A percentile compares a stretch with the other conserved stretches of the same genome.
phyloP scores from a whole-genome alignment of 345 rosid genomes.

The Kernera saxatilis region DNA sequence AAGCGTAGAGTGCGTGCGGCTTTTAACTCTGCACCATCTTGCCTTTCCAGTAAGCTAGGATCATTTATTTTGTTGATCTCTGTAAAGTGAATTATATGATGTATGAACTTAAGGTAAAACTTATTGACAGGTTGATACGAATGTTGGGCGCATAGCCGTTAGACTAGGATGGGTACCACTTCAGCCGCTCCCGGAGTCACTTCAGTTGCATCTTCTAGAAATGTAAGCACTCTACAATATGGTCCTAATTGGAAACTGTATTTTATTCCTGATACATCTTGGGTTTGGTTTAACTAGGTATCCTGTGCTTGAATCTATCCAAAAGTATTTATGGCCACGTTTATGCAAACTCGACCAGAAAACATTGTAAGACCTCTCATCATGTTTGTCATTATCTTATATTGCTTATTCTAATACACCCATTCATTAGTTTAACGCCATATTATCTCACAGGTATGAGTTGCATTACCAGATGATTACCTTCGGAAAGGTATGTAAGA shows the following conservation, averaged over 20 bases:
- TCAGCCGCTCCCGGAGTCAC: constrained; percentile 94
- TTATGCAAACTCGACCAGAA: constrained; percentile 90
- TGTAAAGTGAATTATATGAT: constrained; percentile 8
- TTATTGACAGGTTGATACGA: constrained; percentile 84
- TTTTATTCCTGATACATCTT: neutral
- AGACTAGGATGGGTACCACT: constrained; percentile 99
- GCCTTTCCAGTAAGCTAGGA: constrained; percentile 85
- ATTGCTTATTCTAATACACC: neutral
- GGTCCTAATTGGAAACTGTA: neutral
- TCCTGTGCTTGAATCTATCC: constrained; percentile 88
- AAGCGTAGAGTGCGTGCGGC: constrained; percentile 98
- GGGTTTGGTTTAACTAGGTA: constrained; percentile 45
- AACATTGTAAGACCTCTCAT: constrained; percentile 56
- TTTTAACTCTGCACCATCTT: constrained; percentile 89
- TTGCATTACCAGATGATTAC: constrained; percentile 97
- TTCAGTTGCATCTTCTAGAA: constrained; percentile 93
- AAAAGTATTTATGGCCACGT: constrained; percentile 96
- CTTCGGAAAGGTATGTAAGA: constrained; percentile 84
- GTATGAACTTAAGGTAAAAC: neutral
- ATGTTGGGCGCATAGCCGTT: constrained; percentile 98
- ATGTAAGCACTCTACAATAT: constrained; percentile 43
- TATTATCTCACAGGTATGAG: constrained; percentile 68
- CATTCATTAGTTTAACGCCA: constrained; percentile 23
- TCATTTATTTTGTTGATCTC: neutral
- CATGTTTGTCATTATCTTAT: neutral